phyloP scores from a whole-genome alignment of 2,329 filamentous ascomycete species.

The Fusarium tjaetaba region DNA sequence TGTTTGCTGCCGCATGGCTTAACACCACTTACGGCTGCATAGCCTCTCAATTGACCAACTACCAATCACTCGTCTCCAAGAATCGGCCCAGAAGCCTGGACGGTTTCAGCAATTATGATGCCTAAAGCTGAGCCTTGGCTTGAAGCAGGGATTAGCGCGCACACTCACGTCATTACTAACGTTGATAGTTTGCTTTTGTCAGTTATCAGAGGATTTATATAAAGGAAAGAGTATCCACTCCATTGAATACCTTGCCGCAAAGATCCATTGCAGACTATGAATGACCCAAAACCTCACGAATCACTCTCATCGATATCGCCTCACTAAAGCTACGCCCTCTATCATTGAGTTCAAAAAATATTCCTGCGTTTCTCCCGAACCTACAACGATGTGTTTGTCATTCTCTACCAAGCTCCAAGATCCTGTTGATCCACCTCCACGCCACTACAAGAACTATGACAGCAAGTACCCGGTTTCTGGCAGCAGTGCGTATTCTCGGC shows the following conservation, averaged over 20 bases:
- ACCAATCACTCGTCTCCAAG: not conserved
- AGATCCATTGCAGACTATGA: not conserved
- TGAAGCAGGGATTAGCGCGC: not conserved
- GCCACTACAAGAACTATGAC: not conserved
- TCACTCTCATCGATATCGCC: not conserved
- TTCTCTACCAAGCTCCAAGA: not conserved
- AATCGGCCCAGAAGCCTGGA: not conserved
- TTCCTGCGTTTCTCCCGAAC: not conserved
- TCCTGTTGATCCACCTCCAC: not conserved
- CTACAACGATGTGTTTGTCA: not conserved
- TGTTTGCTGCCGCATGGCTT: not conserved
- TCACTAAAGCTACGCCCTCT: not conserved
- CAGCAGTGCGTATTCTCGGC: not conserved
- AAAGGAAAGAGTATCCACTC: not conserved
- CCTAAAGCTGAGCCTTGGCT: slow-evolving; percentile 10
- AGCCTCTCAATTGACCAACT: not conserved
- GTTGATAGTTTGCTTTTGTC: not conserved
- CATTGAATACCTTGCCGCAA: not conserved
- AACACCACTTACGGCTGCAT: no score
- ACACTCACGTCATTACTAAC: not conserved
- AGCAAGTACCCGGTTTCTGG: not conserved
- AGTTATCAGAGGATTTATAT: not conserved
- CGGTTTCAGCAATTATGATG: slow-evolving; percentile 1
- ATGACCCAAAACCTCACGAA: not conserved
- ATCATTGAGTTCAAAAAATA: not conserved